A percentile compares a stretch with the other conserved stretches of the same genome.
These are phyloP conservation scores for Raffaelea ambrosiae DNA, from an alignment of 2,329 filamentous ascomycete genomes.

Conservation along the genomic window DNA sequence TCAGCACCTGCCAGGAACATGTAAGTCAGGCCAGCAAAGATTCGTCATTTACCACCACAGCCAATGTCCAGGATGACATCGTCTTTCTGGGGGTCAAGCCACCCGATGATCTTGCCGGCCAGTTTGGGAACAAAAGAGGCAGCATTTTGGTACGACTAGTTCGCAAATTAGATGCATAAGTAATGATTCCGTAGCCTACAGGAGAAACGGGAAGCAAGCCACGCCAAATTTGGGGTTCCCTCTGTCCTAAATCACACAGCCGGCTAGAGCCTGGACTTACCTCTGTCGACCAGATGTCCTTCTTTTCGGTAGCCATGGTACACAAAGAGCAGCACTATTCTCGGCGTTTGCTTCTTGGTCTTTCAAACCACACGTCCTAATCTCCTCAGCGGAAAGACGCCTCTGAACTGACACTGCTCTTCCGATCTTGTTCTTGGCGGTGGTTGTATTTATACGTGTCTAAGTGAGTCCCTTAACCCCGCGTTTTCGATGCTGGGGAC, in stretches of 20 bases:
- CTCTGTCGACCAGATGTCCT: constrained; percentile 32
- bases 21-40: neutral
- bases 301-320: constrained; percentile 14
- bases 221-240: neutral
- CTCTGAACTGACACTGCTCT: no score
- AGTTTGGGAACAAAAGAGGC: constrained; percentile 58
- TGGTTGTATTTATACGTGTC: neutral
- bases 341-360: neutral
- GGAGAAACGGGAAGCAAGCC: no score
- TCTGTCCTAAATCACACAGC: neutral
- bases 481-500: neutral
- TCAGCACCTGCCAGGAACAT: no score
- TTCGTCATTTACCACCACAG: constrained; percentile 50
- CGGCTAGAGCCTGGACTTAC: no score
- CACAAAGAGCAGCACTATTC: neutral
- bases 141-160: constrained; percentile 49
- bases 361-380: no score
- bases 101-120: constrained; percentile 47
- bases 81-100: constrained; percentile 48
- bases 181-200: no score
- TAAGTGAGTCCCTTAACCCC: neutral
- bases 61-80: constrained; percentile 55
- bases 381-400: no score
- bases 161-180: neutral
- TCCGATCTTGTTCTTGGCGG: neutral